Conservation (phyloP, 805 yeast species). For the Kodamaea fukazawae region DNA sequence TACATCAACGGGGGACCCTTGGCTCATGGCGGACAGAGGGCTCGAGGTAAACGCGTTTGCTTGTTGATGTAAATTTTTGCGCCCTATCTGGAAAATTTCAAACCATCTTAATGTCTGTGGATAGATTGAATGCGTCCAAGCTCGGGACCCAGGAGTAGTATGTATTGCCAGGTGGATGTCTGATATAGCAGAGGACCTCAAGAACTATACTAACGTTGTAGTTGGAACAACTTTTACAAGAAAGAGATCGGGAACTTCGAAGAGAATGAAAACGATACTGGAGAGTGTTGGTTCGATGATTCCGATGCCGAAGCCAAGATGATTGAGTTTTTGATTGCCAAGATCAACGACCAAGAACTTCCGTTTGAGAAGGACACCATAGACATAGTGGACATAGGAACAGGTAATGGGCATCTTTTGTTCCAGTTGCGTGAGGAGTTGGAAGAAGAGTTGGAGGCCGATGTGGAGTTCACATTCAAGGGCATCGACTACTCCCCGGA, state of each 20-base stretch:
- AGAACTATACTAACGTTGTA: slow-evolving; percentile 24
- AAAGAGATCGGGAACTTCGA: slow-evolving; percentile 69
- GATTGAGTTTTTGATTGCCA: slow-evolving; percentile 64
- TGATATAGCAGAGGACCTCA: too few species aligned
- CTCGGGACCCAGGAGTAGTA: slow-evolving; percentile 83
- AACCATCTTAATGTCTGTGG: slow-evolving; percentile 14
- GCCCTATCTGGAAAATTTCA: too few species aligned
- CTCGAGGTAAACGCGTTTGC: too few species aligned
- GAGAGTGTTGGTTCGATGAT: slow-evolving; percentile 96
- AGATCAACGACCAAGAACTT: slow-evolving; percentile 32
- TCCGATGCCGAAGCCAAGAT: slow-evolving; percentile 88
- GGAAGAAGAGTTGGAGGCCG: slow-evolving; percentile 28
- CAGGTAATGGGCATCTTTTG: slow-evolving; percentile 92
- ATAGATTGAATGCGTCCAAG: slow-evolving; percentile 66
- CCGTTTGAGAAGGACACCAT: slow-evolving; percentile 26
- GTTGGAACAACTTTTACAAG: slow-evolving; percentile 87
- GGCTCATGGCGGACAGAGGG: too few species aligned
- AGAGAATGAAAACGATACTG: slow-evolving; percentile 78
- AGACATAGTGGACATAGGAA: slow-evolving; percentile 77
- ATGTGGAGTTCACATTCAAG: slow-evolving; percentile 15
- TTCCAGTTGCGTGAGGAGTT: slow-evolving; percentile 68
- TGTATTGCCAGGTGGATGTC: too few species aligned
- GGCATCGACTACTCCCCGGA: slow-evolving; percentile 88
- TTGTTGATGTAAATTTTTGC: too few species aligned
- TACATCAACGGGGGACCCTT: too few species aligned